A percentile compares a stretch with the other conserved stretches of the same genome.
Conservation (phyloP, 2,329 filamentous ascomycete species). For the Botrytis galanthina region DNA sequence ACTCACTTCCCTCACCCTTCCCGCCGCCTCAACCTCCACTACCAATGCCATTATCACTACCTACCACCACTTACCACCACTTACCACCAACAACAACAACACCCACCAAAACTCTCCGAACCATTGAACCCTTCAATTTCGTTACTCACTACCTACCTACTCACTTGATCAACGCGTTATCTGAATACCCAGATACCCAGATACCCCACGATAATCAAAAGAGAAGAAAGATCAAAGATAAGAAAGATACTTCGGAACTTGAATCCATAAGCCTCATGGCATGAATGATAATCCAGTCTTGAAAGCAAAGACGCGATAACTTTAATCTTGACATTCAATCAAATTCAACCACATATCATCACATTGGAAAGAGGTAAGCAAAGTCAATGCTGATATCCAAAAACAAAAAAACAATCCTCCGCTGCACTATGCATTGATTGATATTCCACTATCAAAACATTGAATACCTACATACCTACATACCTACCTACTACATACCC, state of each 20-base stretch:
- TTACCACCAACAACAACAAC: no score
- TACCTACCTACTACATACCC: no score
- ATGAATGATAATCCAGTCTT: not conserved
- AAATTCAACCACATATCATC: conserved; percentile 7
- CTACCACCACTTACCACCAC: not conserved
- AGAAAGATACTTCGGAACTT: not conserved
- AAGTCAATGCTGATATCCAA: not conserved
- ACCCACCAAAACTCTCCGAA: not conserved
- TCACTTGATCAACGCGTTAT: not conserved
- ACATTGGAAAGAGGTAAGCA: not conserved
- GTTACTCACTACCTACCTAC: not conserved
- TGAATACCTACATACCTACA: not conserved
- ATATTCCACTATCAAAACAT: not conserved
- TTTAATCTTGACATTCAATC: not conserved
- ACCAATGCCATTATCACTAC: no score
- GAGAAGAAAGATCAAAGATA: not conserved
- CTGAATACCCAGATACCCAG: not conserved
- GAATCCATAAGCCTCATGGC: not conserved
- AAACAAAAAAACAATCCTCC: not conserved
- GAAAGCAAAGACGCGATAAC: not conserved
- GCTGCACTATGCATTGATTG: not conserved
- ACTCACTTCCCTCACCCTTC: not conserved
- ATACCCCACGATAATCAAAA: not conserved
- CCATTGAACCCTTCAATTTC: not conserved
- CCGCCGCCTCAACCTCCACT: not conserved